Percentiles rank a stretch among this genome's conserved stretches.
Conservation (phyloP, 2,329 filamentous ascomycete species). For the Aureobasidium sp. region DNA sequence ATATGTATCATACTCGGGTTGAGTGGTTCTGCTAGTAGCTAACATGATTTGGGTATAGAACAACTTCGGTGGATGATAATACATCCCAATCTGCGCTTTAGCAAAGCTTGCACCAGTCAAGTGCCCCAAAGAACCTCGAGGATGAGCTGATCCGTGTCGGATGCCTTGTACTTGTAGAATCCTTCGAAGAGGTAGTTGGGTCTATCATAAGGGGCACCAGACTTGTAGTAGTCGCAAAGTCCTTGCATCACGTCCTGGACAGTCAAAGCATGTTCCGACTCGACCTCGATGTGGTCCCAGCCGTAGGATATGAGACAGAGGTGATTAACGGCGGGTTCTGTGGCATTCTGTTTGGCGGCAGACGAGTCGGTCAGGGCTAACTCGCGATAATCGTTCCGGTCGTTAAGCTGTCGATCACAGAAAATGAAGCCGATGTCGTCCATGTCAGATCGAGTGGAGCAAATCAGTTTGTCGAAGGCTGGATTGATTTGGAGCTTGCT, state of each 20-base stretch:
- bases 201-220: neutral
- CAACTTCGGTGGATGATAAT: neutral
- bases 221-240: neutral
- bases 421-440: too few species aligned
- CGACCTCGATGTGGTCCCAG: fast-evolving
- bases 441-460: too few species aligned
- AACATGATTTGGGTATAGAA: neutral
- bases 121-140: neutral
- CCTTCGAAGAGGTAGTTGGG: neutral
- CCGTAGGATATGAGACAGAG: neutral
- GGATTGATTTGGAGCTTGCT: neutral
- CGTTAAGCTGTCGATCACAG: too few species aligned
- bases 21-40: neutral
- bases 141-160: neutral
- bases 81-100: neutral
- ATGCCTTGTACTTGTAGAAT: neutral
- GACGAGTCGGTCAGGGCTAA: neutral
- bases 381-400: too few species aligned
- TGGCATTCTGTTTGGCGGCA: neutral
- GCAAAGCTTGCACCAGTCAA: neutral
- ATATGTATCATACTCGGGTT: neutral
- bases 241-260: neutral
- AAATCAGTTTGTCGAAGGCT: too few species aligned
- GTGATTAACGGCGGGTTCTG: neutral
- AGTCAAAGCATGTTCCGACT: neutral